These are phyloP conservation scores for Chlorella sp. DNA, from an alignment of 139 green algal genomes.

Conservation along the genomic window DNA sequence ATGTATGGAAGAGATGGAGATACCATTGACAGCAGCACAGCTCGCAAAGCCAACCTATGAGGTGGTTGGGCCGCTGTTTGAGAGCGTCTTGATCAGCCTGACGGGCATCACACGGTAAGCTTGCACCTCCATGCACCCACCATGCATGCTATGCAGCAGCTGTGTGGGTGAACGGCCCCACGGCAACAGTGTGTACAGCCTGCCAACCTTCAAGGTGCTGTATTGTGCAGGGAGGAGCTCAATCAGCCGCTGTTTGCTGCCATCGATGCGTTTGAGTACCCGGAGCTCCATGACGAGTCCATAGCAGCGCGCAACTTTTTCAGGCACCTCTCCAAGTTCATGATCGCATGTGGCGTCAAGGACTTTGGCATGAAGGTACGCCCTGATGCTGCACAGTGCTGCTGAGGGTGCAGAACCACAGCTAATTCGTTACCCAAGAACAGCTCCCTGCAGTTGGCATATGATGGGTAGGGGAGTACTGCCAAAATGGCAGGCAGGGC, in stretches of 20 bases:
- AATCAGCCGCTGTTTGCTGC: slow-evolving; percentile 81
- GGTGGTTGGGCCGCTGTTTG: slow-evolving; percentile 62
- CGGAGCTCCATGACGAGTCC: slow-evolving; percentile 91
- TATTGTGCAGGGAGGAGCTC: slow-evolving; percentile 70
- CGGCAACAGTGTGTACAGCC: too few relatives aligned
- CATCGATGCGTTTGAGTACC: slow-evolving; percentile 82
- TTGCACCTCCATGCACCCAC: too few relatives aligned
- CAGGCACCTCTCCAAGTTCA: slow-evolving; percentile 54
- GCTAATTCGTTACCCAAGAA: too few relatives aligned
- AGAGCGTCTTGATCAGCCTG: slow-evolving; percentile 68
- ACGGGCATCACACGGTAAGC: slow-evolving; percentile 65
- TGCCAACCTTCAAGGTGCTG: too few relatives aligned
- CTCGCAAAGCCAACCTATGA: slow-evolving; percentile 79
- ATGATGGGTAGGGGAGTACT: too few relatives aligned
- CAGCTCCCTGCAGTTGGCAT: too few relatives aligned
- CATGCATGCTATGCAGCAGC: too few relatives aligned
- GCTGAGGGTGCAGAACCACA: too few relatives aligned
- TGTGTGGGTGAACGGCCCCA: too few relatives aligned
- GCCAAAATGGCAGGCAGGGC: too few relatives aligned
- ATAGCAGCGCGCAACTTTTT: slow-evolving; percentile 76
- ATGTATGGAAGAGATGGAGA: slow-evolving; percentile 81
- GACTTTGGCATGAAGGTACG: slow-evolving; percentile 88
- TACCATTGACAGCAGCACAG: slow-evolving; percentile 54
- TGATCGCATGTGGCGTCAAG: slow-evolving; percentile 66
- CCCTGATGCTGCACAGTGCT: too few relatives aligned